Conservation (phyloP, 192 early-diverging fungal species). For the Backusella luteola region DNA sequence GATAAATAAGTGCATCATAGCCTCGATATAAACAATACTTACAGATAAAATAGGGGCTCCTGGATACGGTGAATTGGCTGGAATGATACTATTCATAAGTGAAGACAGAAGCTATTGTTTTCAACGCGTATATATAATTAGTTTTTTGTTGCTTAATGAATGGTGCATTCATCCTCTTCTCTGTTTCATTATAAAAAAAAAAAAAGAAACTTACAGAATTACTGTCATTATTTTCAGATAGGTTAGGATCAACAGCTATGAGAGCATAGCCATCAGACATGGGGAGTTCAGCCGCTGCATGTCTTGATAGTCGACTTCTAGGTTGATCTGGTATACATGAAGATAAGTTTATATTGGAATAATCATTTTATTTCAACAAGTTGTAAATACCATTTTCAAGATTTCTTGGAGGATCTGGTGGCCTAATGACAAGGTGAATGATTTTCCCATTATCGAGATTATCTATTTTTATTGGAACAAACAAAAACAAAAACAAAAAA, state of each 20-base stretch:
- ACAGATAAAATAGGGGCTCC: neutral
- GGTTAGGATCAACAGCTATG: neutral
- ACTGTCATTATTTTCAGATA: neutral
- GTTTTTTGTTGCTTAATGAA: neutral
- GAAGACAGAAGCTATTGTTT: neutral
- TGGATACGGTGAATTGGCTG: neutral
- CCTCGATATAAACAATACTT: neutral
- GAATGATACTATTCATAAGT: neutral
- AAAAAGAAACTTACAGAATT: neutral
- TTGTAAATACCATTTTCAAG: neutral
- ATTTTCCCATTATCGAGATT: conserved; percentile 1
- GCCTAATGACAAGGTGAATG: neutral
- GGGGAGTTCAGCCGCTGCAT: neutral
- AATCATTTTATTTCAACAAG: neutral
- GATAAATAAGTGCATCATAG: neutral
- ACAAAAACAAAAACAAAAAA: neutral
- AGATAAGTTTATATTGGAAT: conserved; percentile 1
- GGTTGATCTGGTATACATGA: neutral
- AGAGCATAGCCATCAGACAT: conserved; percentile 1
- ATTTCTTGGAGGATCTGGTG: conserved; percentile 1
- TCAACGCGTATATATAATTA: neutral
- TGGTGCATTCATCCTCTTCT: neutral
- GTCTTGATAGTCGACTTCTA: conserved; percentile 1
- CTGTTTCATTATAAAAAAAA: neutral
- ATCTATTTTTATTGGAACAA: neutral